phyloP scores from a whole-genome alignment of 2,329 filamentous ascomycete species.

The Alternaria triticimaculans region DNA sequence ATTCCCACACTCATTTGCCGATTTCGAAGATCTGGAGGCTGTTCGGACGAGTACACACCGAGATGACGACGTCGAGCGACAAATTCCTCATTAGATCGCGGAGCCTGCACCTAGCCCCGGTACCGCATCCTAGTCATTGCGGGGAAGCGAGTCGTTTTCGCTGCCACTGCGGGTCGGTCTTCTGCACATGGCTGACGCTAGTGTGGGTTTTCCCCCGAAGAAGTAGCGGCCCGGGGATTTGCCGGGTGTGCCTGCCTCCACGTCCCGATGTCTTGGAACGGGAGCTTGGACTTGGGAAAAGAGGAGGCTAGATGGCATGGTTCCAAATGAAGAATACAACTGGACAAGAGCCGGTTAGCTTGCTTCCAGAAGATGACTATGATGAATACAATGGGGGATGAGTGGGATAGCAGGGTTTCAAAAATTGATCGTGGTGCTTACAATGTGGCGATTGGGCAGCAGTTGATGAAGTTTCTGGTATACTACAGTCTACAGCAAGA shows the following conservation, averaged over 20 bases:
- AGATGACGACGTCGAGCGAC: constrained; percentile 12
- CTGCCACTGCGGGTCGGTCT: background rate
- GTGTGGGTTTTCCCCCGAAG: background rate
- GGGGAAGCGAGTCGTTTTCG: constrained; percentile 13
- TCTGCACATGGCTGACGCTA: constrained; percentile 5
- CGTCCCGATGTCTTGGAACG: background rate
- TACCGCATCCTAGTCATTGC: constrained; percentile 1
- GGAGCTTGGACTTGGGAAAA: background rate
- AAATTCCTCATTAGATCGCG: background rate
- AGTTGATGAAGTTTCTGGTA: background rate
- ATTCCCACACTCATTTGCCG: background rate
- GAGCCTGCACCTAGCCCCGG: background rate
- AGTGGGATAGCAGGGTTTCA: background rate
- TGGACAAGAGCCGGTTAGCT: too few species aligned
- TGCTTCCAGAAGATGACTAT: too few species aligned
- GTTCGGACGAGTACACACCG: constrained; percentile 12
- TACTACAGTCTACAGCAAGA: background rate
- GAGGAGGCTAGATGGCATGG: background rate
- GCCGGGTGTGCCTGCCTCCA: background rate
- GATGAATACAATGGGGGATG: too few species aligned
- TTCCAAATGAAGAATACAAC: too few species aligned
- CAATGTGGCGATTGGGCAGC: background rate
- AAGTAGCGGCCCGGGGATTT: background rate
- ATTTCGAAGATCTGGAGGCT: background rate
- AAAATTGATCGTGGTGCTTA: background rate